phyloP scores from a whole-genome alignment of 2,329 filamentous ascomycete genomes.

The Aspergillus puulaauensis region DNA sequence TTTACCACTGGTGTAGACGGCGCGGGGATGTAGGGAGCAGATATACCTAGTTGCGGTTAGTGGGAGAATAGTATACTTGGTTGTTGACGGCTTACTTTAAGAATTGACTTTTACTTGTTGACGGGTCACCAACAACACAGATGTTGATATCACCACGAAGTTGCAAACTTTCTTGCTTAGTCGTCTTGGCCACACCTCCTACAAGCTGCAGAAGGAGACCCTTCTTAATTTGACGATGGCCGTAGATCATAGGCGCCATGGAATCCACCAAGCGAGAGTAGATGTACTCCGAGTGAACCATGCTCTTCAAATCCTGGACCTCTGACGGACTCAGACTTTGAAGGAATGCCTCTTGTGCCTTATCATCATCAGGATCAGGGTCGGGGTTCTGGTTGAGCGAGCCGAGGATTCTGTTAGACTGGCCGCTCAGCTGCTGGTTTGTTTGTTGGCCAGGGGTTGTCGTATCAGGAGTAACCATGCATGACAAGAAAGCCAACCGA shows the following conservation, averaged over 20 bases:
- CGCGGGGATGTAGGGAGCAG: slow-evolving; percentile 91
- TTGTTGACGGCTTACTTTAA: slow-evolving; percentile 60
- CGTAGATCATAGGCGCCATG: slow-evolving; percentile 94
- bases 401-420: slow-evolving; percentile 80
- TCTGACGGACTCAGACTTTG: slow-evolving; percentile 81
- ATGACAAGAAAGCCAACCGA: slow-evolving; percentile 91
- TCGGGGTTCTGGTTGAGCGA: slow-evolving; percentile 73
- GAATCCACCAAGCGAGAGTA: slow-evolving; percentile 91
- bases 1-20: slow-evolving; percentile 97
- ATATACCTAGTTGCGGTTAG: slow-evolving; percentile 64
- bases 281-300: slow-evolving; percentile 95
- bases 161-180: slow-evolving; percentile 83
- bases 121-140: slow-evolving; percentile 95
- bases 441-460: slow-evolving; percentile 74
- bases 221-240: slow-evolving; percentile 97
- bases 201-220: slow-evolving; percentile 90
- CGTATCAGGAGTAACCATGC: slow-evolving; percentile 90
- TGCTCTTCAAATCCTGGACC: slow-evolving; percentile 84
- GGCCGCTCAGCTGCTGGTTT: slow-evolving; percentile 66
- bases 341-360: slow-evolving; percentile 83
- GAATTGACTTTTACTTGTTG: slow-evolving; percentile 96
- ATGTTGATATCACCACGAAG: slow-evolving; percentile 98
- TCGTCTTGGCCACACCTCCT: slow-evolving; percentile 91
- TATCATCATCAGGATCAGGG: slow-evolving; percentile 73
- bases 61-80: background rate